A percentile compares a stretch with the other conserved stretches of the same genome.
Conservation (phyloP, 2,329 filamentous ascomycete species). For the Sporothrix phasma region DNA sequence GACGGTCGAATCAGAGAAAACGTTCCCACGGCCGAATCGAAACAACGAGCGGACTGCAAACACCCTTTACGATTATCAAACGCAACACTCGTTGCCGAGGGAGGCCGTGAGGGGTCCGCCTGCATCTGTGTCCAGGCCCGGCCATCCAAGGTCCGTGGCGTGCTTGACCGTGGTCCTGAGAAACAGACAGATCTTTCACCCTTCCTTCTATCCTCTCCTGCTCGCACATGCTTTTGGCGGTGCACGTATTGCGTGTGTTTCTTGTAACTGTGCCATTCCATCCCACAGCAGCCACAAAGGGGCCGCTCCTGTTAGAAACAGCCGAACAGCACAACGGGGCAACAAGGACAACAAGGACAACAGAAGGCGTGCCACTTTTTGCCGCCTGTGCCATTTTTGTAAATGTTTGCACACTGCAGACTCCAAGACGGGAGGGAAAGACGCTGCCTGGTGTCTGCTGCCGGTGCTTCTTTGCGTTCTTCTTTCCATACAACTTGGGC, state of each 20-base stretch:
- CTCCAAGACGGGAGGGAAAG: not conserved
- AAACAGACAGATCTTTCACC: not conserved
- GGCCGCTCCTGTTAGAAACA: not conserved
- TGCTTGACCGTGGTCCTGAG: not conserved
- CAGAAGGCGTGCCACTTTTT: constrained; percentile 1
- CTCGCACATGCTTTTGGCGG: not conserved
- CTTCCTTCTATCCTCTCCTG: not conserved
- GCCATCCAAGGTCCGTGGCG: not conserved
- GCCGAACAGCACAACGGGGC: not conserved
- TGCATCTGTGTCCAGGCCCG: not conserved
- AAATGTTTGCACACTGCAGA: not conserved
- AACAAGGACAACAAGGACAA: no score
- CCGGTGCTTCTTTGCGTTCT: no score
- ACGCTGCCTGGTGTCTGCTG: not conserved
- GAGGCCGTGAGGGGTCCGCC: not conserved
- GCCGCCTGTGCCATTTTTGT: not conserved
- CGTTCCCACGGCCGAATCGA: no score
- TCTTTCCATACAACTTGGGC: no score
- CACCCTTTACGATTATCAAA: constrained; percentile 8
- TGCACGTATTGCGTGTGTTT: not conserved
- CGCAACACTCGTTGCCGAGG: not conserved
- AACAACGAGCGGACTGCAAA: not conserved
- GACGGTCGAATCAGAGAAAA: not conserved
- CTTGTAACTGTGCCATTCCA: not conserved
- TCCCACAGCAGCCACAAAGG: not conserved